Base-by-base conservation (phyloP, 179 eudicot genomes). In the Pouteria campechiana region DNA sequence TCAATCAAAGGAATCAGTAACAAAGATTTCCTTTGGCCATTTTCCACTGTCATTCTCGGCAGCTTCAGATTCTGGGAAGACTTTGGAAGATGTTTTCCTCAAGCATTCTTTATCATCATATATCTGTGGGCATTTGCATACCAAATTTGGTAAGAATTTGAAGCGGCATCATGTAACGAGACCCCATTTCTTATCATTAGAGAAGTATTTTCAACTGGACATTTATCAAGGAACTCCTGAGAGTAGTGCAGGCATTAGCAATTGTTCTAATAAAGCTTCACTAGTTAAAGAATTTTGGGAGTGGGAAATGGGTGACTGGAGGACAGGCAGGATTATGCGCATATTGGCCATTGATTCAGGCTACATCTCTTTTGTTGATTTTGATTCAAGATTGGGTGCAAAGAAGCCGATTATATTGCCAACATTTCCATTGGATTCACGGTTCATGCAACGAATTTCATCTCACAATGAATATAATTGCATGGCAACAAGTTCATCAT, bases 241-340 rank as follows among this genome's bases (percentile, higher is more conserved):
- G 32, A 53, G 23, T 17, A 15, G 29, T 37, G n/a, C n/a, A n/a
- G n/a, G n/a, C n/a, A n/a, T n/a, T n/a, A 25, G 30, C 12, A 72
- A 51, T 42, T 65, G 72, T 58, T 55, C 75, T n/a, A 54, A 56
- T 55, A 59, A 40, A 32, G 56, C 54, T 23, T 37, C 63, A 10
- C 32, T 47, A 19, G 13, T 52, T 47, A 52, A 68, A 44, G 95
- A 73, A 54, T 89, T 89, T 52, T 89, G 97, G 97, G 97, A 89
- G 63, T 73, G 84, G 93, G 95, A 89, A 62, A 85, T 85, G 89
- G 97, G 95, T 44, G 97, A 89, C 39, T 89, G 97, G 97, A 81
- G 93, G 58, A 67, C 53, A 44, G 70, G 65, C 61, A 64, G 95
- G 68, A 62, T 59, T 21, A 76, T 89, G 81, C 85, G 97, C 22